Evolutionary conservation across 2,329 filamentous ascomycete genomes (phyloP).

Genomic region (Colletotrichum graminicola): DNA sequence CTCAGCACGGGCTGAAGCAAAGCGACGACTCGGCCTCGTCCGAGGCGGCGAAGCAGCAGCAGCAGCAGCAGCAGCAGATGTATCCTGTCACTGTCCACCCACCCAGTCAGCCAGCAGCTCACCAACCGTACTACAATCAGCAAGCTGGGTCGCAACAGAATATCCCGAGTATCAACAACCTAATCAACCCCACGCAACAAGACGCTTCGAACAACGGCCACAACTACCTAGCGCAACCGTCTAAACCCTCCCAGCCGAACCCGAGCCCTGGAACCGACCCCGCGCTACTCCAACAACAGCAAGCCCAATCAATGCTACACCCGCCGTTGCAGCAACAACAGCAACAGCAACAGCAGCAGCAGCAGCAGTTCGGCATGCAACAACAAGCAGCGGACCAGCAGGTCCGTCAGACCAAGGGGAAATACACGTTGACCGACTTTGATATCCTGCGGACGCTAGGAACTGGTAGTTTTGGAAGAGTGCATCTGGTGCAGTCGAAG

Average conservation of each 20-base stretch:
- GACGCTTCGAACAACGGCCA: conserved; percentile 49
- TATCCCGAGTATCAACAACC: conserved; percentile 83
- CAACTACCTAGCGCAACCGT: conserved; percentile 44
- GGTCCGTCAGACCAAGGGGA: conserved; percentile 86
- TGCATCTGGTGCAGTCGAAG: conserved; percentile 96
- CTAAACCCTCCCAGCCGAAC: conserved; percentile 47
- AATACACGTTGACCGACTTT: conserved; percentile 95
- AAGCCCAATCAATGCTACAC: conserved; percentile 49
- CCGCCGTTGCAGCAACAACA: conserved; percentile 43
- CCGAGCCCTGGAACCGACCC: conserved; percentile 55
- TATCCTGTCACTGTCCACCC: conserved; percentile 49
- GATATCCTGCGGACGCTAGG: conserved; percentile 90
- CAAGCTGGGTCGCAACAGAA: conserved; percentile 69
- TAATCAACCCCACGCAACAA: conserved; percentile 77
- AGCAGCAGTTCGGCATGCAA: conserved; percentile 48
- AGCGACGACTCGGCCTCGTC: conserved; percentile 40
- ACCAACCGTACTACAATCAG: conserved; percentile 49
- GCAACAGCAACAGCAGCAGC: conserved; percentile 43
- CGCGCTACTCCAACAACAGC: conserved; percentile 54
- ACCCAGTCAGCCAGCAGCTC: conserved; percentile 47
- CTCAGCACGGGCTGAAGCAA: conserved; percentile 40
- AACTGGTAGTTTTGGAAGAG: conserved; percentile 95
- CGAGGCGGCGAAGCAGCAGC: conserved; percentile 45
- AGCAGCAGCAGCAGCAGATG: conserved; percentile 51
- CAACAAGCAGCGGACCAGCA: conserved; percentile 52